Percentiles rank a stretch among this genome's conserved stretches.
These are phyloP conservation scores for Nicotiana sylvestris DNA, from an alignment of 257 asterid species.

Conservation along the genomic window DNA sequence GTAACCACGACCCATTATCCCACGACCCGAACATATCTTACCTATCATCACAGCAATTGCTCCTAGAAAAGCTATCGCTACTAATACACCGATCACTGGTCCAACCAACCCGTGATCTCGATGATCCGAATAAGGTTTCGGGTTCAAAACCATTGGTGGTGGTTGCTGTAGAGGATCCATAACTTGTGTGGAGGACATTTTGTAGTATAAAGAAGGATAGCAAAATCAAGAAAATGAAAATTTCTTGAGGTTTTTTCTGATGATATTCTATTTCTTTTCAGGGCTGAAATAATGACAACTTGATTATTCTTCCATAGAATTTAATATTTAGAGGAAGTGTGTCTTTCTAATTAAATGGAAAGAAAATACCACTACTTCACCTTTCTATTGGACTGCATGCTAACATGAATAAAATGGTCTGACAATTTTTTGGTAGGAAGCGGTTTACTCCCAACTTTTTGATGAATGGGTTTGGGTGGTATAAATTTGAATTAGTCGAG, in stretches of 20 bases:
- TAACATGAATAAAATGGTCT: neutral
- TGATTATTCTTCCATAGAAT: neutral
- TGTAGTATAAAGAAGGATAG: neutral
- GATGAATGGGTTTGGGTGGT: neutral
- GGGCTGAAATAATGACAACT: neutral
- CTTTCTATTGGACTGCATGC: neutral
- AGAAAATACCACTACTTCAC: neutral
- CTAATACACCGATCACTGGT: constrained; percentile 73
- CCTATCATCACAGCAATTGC: constrained; percentile 74
- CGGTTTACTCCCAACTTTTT: no score
- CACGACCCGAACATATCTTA: constrained; percentile 69
- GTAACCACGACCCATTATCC: constrained; percentile 51
- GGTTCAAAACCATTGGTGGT: constrained; percentile 53
- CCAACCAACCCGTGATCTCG: constrained; percentile 68
- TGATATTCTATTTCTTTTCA: neutral
- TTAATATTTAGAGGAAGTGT: neutral
- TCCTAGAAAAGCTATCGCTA: constrained; percentile 54
- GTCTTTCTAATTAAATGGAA: neutral
- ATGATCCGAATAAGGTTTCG: constrained; percentile 41
- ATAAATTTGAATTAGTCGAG: no score
- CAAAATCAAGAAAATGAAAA: neutral
- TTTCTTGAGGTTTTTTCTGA: neutral
- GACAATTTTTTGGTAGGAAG: no score
- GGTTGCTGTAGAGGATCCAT: constrained; percentile 36
- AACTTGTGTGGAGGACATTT: constrained; percentile 36